Evolutionary conservation across 352 stramenopile species (phyloP), one percentile per base, ranked within the genome.

Genomic region (Elongisporangium senticosum): DNA sequence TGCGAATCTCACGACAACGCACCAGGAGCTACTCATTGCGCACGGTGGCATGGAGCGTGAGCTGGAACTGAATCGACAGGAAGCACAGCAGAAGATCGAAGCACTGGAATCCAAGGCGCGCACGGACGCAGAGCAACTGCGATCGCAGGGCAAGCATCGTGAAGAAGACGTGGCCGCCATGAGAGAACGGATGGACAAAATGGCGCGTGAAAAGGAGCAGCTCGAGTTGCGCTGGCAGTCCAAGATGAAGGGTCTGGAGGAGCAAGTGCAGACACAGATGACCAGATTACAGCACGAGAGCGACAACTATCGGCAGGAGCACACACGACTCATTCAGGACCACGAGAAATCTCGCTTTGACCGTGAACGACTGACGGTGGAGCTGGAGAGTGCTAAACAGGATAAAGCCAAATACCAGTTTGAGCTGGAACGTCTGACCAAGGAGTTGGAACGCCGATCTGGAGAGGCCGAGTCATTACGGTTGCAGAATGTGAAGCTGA

Each of bases 191-290:
- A 2, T 75, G 23, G 70, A 86, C 11, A 59, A 72, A 10, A 56
- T 75, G 15, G 63, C 21, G 11, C 73, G 76, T 52, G 77, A 88
- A 51, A 84, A 84, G 51, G 69, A 81, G 51, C 54, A 62, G 1
- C 43, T 67, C 26, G 75, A 88, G 47, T 60, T 54, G 24, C 71
- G 71, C 13, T 80, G 72, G 26, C 70, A 86, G 62, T 52, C 55
- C 11, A 80, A 86, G 53, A 49, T 79, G 14, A 82, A 85, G 63
- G 56, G 64, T 5, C 85, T 87, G 71, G 79, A 89, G n/a, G 75
- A 83, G 23, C 71, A 87, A 51, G 70, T 87, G 62, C 67, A 81
- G 22, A 51, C 63, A 13, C 69, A 84, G 49, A 62, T 87, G 49
- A 61, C 86, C 28, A 68, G 80, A 60, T 51, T 86, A 10, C 67